Conservation (phyloP, 2,329 filamentous ascomycete genomes). For the Cercospora zeina region DNA sequence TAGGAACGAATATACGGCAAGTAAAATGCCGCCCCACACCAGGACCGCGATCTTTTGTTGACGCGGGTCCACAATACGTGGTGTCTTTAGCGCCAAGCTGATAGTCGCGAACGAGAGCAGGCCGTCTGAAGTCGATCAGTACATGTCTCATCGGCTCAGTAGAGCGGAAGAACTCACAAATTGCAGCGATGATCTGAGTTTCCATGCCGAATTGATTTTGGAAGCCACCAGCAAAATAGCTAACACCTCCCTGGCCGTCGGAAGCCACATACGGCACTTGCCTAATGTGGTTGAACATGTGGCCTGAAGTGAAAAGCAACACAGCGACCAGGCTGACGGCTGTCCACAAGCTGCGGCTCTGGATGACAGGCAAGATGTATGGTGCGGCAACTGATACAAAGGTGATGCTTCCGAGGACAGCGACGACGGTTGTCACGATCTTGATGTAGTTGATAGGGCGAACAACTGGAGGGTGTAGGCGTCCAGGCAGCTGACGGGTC, state of each 20-base stretch:
- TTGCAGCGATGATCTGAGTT: constrained; percentile 88
- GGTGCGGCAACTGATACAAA: constrained; percentile 70
- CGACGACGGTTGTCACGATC: constrained; percentile 66
- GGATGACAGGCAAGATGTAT: constrained; percentile 76
- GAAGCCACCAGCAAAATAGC: constrained; percentile 88
- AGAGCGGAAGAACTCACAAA: constrained; percentile 67
- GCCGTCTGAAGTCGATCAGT: constrained; percentile 57
- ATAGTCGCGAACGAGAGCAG: constrained; percentile 87
- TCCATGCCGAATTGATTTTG: constrained; percentile 92
- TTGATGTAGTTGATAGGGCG: constrained; percentile 86
- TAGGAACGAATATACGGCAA: constrained; percentile 88
- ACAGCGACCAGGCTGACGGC: constrained; percentile 84
- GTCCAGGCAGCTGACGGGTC: constrained; percentile 69
- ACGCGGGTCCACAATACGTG: constrained; percentile 75
- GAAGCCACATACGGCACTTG: constrained; percentile 89
- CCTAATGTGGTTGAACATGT: constrained; percentile 99
- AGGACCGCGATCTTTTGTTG: constrained; percentile 79
- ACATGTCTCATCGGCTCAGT: constrained; percentile 18
- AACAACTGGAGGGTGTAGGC: constrained; percentile 73
- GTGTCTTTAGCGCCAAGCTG: constrained; percentile 85
- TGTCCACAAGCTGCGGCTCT: constrained; percentile 93
- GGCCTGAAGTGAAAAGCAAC: constrained; percentile 88
- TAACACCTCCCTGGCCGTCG: constrained; percentile 80
- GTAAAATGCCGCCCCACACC: constrained; percentile 73
- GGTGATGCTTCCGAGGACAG: constrained; percentile 69